These are phyloP conservation scores for Pseudocercospora pini-densiflorae DNA, from an alignment of 2,329 filamentous ascomycete species.

Conservation along the genomic window DNA sequence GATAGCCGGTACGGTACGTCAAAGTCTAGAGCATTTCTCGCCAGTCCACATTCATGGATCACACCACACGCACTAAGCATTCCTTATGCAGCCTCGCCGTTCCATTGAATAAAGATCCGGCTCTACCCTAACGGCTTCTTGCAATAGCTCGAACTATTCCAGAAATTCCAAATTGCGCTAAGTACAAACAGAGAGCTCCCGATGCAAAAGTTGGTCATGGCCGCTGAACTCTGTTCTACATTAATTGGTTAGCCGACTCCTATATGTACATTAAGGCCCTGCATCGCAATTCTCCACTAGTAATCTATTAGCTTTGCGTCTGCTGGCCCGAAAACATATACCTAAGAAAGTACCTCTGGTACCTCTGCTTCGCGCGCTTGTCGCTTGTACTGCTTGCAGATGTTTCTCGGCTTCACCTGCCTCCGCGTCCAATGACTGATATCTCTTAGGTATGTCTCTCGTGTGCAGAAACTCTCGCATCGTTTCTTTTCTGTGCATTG, in stretches of 20 bases:
- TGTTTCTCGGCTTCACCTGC: constrained; percentile 12
- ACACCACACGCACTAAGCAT: constrained; percentile 15
- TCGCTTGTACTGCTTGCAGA: constrained; percentile 11
- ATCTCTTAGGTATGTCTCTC: constrained; percentile 15
- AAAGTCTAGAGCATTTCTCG: constrained; percentile 5
- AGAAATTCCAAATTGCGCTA: constrained; percentile 20
- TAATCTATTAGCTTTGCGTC: constrained; percentile 22
- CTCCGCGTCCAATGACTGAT: constrained; percentile 16
- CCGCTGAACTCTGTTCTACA: constrained; percentile 12
- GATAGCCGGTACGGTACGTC: neutral
- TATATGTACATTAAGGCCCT: constrained; percentile 20
- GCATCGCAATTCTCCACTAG: constrained; percentile 21
- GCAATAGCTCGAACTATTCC: constrained; percentile 12
- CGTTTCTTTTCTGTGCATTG: neutral
- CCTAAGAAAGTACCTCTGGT: constrained; percentile 19
- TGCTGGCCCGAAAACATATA: constrained; percentile 20
- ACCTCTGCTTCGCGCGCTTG: neutral
- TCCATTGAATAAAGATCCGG: constrained; percentile 1
- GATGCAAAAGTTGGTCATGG: constrained; percentile 6
- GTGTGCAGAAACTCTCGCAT: constrained; percentile 7
- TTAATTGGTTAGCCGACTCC: constrained; percentile 17
- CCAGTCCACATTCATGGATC: neutral
- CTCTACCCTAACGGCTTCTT: neutral
- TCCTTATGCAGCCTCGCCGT: constrained; percentile 11
- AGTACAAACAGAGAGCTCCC: constrained; percentile 2